Base-by-base conservation (phyloP, 1,139 yeast genomes). In the Kurtzmaniella quercitrusa region DNA sequence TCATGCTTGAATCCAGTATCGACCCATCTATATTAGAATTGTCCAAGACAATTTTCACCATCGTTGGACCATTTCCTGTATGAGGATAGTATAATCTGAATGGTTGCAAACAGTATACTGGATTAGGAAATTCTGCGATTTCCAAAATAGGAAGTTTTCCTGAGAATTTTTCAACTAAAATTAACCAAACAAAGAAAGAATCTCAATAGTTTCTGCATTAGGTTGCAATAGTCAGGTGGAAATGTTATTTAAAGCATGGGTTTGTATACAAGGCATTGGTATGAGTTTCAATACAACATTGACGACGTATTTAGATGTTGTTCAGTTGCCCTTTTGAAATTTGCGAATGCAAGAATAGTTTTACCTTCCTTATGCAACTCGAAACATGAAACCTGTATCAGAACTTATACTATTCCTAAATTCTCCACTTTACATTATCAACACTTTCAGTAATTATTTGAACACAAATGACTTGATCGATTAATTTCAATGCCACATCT, bases 81-180 rank as follows among this genome's bases (percentile, higher is more conserved):
- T 15, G 11, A 5, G 36, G 16, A 12, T 6, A 14, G 7, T 14
- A 31, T 9, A 31, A 16, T 14, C 16, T 12, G 3, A 12, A n/a
- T 19, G 27, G 38, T 21, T 36, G 38, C 38, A 36, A 36, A 36
- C n/a, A 18, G 8, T 19, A 19, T 36, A 12, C 38, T 16, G 12
- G 19, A 36, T 12, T 36, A 36, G 38, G 38, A 36, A 36, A 36
- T 36, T 36, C 10, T 14, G 16, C 15, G 27, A 36, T 36, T 36
- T 14, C 38, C 27, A 7, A 18, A 19, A n/a, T 19, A 12, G 27
- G 38, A 31, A 31, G 36, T 31, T 31, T 31, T 31, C 18, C 16
- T 31, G 36, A 17, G 18, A 31, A 10, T 4, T 6, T 27, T 27
- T n/a, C 31, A 7, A 10, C 31, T 27, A 27, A 27, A 27, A 27